A percentile compares a stretch with the other conserved stretches of the same genome.
These are phyloP conservation scores for Irpex lacteus DNA, from an alignment of 1,284 basidiomycete genomes.

Conservation along the genomic window DNA sequence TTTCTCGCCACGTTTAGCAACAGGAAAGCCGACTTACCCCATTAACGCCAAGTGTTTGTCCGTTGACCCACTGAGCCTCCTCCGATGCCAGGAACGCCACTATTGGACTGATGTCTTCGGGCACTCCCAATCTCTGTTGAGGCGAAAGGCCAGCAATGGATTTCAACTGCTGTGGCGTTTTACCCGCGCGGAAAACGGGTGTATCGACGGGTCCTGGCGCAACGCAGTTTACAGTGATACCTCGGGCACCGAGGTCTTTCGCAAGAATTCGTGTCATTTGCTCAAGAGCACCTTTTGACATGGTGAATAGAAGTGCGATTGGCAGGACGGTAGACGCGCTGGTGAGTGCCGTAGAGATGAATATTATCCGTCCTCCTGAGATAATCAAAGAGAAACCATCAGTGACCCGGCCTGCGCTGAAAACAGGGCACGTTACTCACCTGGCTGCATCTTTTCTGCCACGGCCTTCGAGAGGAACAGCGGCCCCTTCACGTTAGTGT, in stretches of 20 bases:
- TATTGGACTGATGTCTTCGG: conserved; percentile 52
- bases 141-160: conserved; percentile 45
- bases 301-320: conserved; percentile 48
- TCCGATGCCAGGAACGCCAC: conserved; percentile 52
- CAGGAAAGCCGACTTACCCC: conserved; percentile 37
- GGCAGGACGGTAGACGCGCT: conserved; percentile 41
- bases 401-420: neutral
- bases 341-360: conserved; percentile 52
- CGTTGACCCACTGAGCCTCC: conserved; percentile 54
- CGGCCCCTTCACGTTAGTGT: conserved; percentile 56
- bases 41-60: conserved; percentile 52
- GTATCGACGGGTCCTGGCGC: conserved; percentile 56
- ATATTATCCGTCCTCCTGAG: conserved; percentile 50
- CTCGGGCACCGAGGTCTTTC: conserved; percentile 49
- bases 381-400: neutral
- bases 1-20: neutral
- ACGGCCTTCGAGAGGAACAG: conserved; percentile 52
- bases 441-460: conserved; percentile 38
- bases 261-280: conserved; percentile 58
- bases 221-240: conserved; percentile 57
- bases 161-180: conserved; percentile 45
- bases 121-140: conserved; percentile 42
- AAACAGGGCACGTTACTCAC: conserved; percentile 29
- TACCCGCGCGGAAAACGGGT: conserved; percentile 50
- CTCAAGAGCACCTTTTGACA: conserved; percentile 57